These are phyloP conservation scores for Penicillium salamii DNA, from an alignment of 495 filamentous ascomycete genomes.

Conservation along the genomic window DNA sequence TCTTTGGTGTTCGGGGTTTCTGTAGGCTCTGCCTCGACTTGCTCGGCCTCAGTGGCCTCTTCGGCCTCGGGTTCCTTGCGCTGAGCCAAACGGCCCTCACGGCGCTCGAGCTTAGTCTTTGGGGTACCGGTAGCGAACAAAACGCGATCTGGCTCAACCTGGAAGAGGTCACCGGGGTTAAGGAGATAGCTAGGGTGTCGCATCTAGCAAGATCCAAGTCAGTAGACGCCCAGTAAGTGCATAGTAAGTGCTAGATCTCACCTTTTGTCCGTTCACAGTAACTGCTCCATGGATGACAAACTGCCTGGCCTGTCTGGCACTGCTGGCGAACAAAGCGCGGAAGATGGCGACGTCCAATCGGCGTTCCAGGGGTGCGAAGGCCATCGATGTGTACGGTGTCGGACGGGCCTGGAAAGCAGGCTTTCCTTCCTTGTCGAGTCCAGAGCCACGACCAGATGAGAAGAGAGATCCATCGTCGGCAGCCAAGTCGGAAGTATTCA, in stretches of 20 bases:
- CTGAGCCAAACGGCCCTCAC: slow-evolving; percentile 30
- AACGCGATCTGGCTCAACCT: slow-evolving; percentile 84
- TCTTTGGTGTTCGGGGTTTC: slow-evolving; percentile 31
- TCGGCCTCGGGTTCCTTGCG: slow-evolving; percentile 24
- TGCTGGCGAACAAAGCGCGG: slow-evolving; percentile 89
- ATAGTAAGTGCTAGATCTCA: slow-evolving; percentile 32
- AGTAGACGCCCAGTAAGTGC: not conserved
- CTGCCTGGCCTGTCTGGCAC: slow-evolving; percentile 88
- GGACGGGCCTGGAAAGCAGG: slow-evolving; percentile 13
- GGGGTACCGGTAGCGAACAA: slow-evolving; percentile 78
- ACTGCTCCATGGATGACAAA: slow-evolving; percentile 91
- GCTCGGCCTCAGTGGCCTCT: slow-evolving; percentile 22
- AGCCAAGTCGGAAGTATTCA: slow-evolving; percentile 76
- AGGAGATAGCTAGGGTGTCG: slow-evolving; percentile 87
- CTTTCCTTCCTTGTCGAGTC: slow-evolving; percentile 38
- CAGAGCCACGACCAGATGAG: slow-evolving; percentile 79
- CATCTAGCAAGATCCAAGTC: slow-evolving; percentile 58
- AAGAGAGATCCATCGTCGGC: slow-evolving; percentile 72
- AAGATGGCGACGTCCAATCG: slow-evolving; percentile 90
- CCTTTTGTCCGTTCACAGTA: slow-evolving; percentile 94
- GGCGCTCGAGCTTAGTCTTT: slow-evolving; percentile 54
- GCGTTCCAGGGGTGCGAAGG: slow-evolving; percentile 84
- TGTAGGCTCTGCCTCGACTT: slow-evolving; percentile 23
- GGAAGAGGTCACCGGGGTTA: slow-evolving; percentile 97
- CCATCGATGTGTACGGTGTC: slow-evolving; percentile 90